Percentiles rank a stretch among this genome's conserved stretches.
Conservation (phyloP, 208 protist species). For the Trypanosoma grayi region DNA sequence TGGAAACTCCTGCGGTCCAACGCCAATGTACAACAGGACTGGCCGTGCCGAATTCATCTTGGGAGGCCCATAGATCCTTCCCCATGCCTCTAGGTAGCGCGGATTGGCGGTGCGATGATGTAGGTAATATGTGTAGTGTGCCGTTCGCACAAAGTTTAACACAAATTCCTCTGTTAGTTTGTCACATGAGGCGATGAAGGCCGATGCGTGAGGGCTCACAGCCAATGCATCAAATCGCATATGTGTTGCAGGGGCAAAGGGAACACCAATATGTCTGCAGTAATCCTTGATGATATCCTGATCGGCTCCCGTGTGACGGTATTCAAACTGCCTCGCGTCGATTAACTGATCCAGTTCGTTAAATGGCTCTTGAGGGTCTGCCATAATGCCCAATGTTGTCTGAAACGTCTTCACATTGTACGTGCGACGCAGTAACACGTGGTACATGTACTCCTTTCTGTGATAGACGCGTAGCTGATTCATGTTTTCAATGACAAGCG, state of each 20-base stretch:
- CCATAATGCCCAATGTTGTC: slow-evolving; percentile 13
- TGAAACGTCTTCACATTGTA: slow-evolving; percentile 27
- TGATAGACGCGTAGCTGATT: slow-evolving; percentile 19
- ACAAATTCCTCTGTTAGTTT: slow-evolving; percentile 17
- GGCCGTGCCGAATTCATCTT: neutral
- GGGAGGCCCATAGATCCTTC: slow-evolving; percentile 9
- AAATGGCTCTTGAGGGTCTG: slow-evolving; percentile 14
- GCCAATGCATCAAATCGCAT: slow-evolving; percentile 17
- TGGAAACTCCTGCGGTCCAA: slow-evolving; percentile 23
- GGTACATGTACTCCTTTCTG: slow-evolving; percentile 2
- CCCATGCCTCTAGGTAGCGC: slow-evolving; percentile 10
- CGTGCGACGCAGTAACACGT: slow-evolving; percentile 12
- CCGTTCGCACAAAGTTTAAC: slow-evolving; percentile 18
- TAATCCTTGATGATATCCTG: slow-evolving; percentile 17
- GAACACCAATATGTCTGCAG: slow-evolving; percentile 2
- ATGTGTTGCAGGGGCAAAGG: slow-evolving; percentile 12
- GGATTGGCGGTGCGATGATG: slow-evolving; percentile 11
- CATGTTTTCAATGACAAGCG: slow-evolving; percentile 20
- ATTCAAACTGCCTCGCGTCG: slow-evolving; percentile 4
- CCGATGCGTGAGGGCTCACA: slow-evolving; percentile 12
- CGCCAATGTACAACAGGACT: slow-evolving; percentile 21
- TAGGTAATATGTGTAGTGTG: slow-evolving; percentile 16
- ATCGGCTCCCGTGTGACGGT: slow-evolving; percentile 10
- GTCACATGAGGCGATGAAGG: slow-evolving; percentile 24
- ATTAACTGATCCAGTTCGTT: slow-evolving; percentile 5